Evolutionary conservation across 345 rosid genomes (phyloP), one percentile per base, ranked within the genome.

Genomic region (Sisymbrium altissimum): DNA sequence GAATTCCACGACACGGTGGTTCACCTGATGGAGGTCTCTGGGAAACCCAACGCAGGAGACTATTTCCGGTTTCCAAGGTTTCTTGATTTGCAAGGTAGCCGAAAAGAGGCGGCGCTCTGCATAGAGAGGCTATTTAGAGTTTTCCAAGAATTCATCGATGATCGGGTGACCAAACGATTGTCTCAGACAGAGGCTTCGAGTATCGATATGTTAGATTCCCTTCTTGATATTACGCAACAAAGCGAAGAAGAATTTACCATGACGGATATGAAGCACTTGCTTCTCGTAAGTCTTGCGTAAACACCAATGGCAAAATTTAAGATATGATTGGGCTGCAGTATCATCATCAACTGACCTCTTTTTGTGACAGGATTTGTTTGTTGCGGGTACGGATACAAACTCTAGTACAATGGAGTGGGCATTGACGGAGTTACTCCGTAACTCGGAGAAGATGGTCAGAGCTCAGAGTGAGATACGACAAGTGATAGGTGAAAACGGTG

Each of bases 311-410:
- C 13, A 46, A 9, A 46, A 18, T 40, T 40, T 38, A 3, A 40
- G n/a, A 12, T 11, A 9, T 38, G 8, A 38, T 9, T 9, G 12
- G 41, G 13, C 3, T 38, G 14, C 13, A 9, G 14, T 23, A 23
- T 23, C 3, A 40, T 40, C 45, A 40, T 40, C 15, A 40, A 40
- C 1, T 11, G n/a, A 13, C 5, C 45, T 41, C 6, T 13, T 41
- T 13, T 1, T 46, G 55, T 50, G n/a, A 48, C 25, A 48, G 84
- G 87, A 80, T 33, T 1, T 82, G 50, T 82, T 85, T 25, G 18
- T 62, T n/a, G 91, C 72, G 0, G 88, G 87, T 0, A 77, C 83
- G 0, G 89, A 87, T 32, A 83, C 87, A 18, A 83, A 33, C 55
- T 77, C 83, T 10, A 68, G 66, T 32, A 72, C 81, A n/a, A 29